phyloP scores from a whole-genome alignment of 257 asterid genomes.

The Gentiana dahurica region DNA sequence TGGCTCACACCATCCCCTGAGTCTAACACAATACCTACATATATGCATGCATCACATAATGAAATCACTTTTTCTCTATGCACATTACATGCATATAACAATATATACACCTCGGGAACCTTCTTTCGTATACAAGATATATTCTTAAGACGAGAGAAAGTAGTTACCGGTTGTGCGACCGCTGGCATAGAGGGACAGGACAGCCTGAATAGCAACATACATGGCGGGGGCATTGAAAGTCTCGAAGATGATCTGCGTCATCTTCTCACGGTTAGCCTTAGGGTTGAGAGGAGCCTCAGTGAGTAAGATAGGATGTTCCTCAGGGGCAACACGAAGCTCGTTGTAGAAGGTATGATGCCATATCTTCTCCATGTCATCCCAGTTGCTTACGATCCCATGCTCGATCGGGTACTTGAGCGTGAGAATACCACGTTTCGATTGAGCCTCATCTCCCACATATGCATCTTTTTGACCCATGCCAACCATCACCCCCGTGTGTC shows the following conservation, averaged over 20 bases:
- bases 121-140: no score
- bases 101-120: no score
- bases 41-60: no score
- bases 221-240: slow-evolving; percentile 27
- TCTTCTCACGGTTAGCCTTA: slow-evolving; percentile 12
- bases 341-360: slow-evolving; percentile 16
- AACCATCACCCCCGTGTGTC: slow-evolving; percentile 32
- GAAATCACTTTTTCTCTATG: no score
- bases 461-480: slow-evolving; percentile 32
- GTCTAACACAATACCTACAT: slow-evolving; percentile 9
- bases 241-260: slow-evolving; percentile 27
- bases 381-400: slow-evolving; percentile 14
- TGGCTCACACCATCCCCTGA: slow-evolving; percentile 14
- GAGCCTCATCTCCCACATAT: slow-evolving; percentile 36
- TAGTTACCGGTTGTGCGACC: slow-evolving; percentile 33
- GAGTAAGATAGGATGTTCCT: slow-evolving; percentile 28
- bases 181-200: slow-evolving; percentile 28
- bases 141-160: no score
- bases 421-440: slow-evolving; percentile 31
- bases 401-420: slow-evolving; percentile 12
- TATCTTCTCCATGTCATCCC: slow-evolving; percentile 13
- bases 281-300: slow-evolving; percentile 16
- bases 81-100: no score
- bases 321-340: slow-evolving; percentile 17
- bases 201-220: slow-evolving; percentile 33